Evolutionary conservation across 2,329 filamentous ascomycete genomes (phyloP).

Genomic region (Alternaria atra): DNA sequence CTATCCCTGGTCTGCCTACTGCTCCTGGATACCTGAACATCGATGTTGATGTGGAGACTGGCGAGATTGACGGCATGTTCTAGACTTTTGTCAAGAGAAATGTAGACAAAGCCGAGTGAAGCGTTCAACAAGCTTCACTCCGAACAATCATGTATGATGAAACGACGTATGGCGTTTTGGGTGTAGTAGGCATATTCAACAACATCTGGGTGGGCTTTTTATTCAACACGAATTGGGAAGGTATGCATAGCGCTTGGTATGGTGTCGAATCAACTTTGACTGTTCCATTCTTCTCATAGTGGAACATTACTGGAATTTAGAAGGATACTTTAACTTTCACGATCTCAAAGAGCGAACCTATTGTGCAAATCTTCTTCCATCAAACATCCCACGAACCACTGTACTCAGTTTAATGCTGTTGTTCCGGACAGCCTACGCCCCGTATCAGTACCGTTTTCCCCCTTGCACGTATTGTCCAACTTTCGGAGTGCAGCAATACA

Average conservation of each 20-base stretch:
- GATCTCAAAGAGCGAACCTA: background rate
- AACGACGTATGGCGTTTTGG: conserved; percentile 8
- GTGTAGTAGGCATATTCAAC: conserved; percentile 8
- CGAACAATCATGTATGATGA: conserved; percentile 7
- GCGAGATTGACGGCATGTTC: conserved; percentile 76
- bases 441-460: conserved; percentile 63
- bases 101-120: background rate
- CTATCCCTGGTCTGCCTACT: conserved; percentile 93
- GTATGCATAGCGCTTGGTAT: conserved; percentile 6
- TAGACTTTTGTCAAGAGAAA: conserved; percentile 58
- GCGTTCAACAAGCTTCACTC: conserved; percentile 17
- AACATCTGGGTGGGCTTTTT: conserved; percentile 5
- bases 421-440: conserved; percentile 69
- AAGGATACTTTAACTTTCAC: background rate
- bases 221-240: conserved; percentile 5
- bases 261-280: conserved; percentile 11
- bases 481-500: conserved; percentile 62
- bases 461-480: conserved; percentile 66
- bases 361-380: background rate
- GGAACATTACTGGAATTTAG: background rate
- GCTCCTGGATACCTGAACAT: conserved; percentile 96
- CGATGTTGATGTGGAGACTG: conserved; percentile 68
- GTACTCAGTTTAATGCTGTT: conserved; percentile 49
- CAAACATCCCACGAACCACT: background rate
- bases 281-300: background rate